A percentile compares a stretch with the other conserved stretches of the same genome.
phyloP scores from a whole-genome alignment of 1,284 basidiomycete genomes.

The Leccinum subfulvum region DNA sequence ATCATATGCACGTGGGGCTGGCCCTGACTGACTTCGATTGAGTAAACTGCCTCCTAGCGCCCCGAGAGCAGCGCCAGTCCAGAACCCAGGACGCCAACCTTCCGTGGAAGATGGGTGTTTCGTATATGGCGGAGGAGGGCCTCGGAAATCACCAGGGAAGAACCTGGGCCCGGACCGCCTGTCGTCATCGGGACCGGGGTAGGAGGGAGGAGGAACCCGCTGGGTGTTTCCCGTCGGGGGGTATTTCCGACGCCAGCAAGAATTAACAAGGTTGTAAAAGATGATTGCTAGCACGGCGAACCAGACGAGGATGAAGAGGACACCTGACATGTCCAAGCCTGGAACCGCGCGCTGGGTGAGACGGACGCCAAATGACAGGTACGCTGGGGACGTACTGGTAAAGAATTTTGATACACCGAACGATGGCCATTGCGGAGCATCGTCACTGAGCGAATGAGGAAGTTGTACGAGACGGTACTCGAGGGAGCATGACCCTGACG shows the following conservation, averaged over 20 bases:
- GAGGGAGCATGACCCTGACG: slow-evolving; percentile 75
- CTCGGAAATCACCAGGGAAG: slow-evolving; percentile 51
- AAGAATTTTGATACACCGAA: slow-evolving; percentile 20
- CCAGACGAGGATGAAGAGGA: slow-evolving; percentile 60
- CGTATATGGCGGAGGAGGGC: slow-evolving; percentile 59
- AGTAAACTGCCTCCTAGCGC: slow-evolving; percentile 60
- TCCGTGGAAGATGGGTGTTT: slow-evolving; percentile 37
- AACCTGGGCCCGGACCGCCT: slow-evolving; percentile 36
- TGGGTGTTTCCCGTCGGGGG: slow-evolving; percentile 21
- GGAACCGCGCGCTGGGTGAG: slow-evolving; percentile 4
- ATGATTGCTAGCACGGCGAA: slow-evolving; percentile 51
- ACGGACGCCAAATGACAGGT: background rate
- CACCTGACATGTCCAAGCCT: slow-evolving; percentile 43
- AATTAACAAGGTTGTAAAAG: slow-evolving; percentile 55
- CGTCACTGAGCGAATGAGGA: slow-evolving; percentile 46
- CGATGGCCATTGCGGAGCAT: slow-evolving; percentile 17
- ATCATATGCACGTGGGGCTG: slow-evolving; percentile 41
- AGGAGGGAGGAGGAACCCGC: slow-evolving; percentile 31
- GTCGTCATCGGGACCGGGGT: slow-evolving; percentile 32
- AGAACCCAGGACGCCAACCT: slow-evolving; percentile 71
- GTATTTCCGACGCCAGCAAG: slow-evolving; percentile 43
- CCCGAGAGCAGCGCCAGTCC: slow-evolving; percentile 73
- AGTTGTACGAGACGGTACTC: slow-evolving; percentile 76
- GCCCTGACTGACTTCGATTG: slow-evolving; percentile 38
- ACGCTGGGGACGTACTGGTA: slow-evolving; percentile 18